Base-by-base conservation (phyloP, 345 rosid species). In the Acer negundo region DNA sequence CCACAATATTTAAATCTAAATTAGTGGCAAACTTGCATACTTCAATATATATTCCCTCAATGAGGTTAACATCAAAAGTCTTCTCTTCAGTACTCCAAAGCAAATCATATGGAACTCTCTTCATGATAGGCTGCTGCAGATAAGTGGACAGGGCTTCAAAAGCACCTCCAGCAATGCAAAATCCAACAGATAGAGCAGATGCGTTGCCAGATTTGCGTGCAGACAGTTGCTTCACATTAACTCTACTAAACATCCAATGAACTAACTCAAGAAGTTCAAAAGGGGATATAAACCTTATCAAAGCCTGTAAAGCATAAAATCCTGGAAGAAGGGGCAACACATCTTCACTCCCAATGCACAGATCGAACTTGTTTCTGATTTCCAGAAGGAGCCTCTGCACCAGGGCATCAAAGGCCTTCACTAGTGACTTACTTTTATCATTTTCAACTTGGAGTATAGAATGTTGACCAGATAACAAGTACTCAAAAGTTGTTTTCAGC, bases 211-310 rank as follows among this genome's bases (percentile, higher is more conserved):
- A 79, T 70, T 83, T 81, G 55, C 79, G 71, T 76, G 72, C 68
- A 24, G 73, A 47, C 56, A 63, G 62, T 35, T 80, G 81, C 67
- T 81, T 81, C 79, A 12, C 70, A 26, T 86, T 74, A 80, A 86
- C 65, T 77, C 77, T 88, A 82, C 79, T 77, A 69, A 96, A 85
- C 76, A 92, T 78, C 87, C 86, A 92, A 75, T 79, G 80, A 51
- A 79, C 93, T 66, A 91, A 76, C 70, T 88, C 76, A 80, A 96
- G 87, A 77, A 94, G 88, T 79, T 90, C 79, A 66, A 90, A 85
- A n/a, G 98, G 99, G 61, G 97, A 89, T 62, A 89, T 77, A 79
- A 84, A 87, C 66, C 78, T 82, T 79, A 83, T 75, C 78, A 96
- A 77, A 81, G 87, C 75, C 85, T 88, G 90, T 68, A 92, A 59